These are phyloP conservation scores for Stachybotrys chartarum DNA, from an alignment of 2,329 filamentous ascomycete species.

Conservation along the genomic window DNA sequence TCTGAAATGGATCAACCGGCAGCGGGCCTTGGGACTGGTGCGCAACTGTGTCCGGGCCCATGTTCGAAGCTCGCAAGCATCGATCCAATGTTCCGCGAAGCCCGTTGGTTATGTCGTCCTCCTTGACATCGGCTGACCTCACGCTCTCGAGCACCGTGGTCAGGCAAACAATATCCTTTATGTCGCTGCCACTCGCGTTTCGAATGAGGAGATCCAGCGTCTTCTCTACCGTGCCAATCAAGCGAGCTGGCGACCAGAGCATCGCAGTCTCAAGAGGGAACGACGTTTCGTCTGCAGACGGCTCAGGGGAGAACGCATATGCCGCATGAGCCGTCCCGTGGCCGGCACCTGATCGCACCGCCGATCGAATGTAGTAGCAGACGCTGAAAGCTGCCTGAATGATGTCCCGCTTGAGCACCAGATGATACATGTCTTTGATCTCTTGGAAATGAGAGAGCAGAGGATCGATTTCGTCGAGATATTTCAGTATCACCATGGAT, in stretches of 20 bases:
- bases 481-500: conserved; percentile 48
- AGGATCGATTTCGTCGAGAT: conserved; percentile 47
- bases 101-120: conserved; percentile 32
- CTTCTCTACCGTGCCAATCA: conserved; percentile 38
- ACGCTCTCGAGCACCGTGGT: conserved; percentile 40
- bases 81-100: conserved; percentile 36
- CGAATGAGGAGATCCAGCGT: conserved; percentile 37
- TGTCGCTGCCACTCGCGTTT: conserved; percentile 40
- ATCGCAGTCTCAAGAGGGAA: conserved; percentile 26
- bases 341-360: conserved; percentile 19
- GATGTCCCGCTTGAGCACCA: conserved; percentile 46
- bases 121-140: conserved; percentile 30
- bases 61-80: conserved; percentile 35
- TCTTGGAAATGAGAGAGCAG: conserved; percentile 36
- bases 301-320: conserved; percentile 25
- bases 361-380: conserved; percentile 44
- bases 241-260: conserved; percentile 33
- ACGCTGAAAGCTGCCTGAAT: conserved; percentile 48
- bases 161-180: conserved; percentile 44
- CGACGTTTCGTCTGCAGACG: conserved; percentile 24
- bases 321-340: conserved; percentile 17
- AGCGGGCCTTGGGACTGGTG: conserved; percentile 3
- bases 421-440: conserved; percentile 44
- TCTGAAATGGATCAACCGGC: conserved; percentile 11
- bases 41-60: conserved; percentile 29